These are phyloP conservation scores for Basidiobolus meristosporus DNA, from an alignment of 371 early-diverging fungal species.

Conservation along the genomic window DNA sequence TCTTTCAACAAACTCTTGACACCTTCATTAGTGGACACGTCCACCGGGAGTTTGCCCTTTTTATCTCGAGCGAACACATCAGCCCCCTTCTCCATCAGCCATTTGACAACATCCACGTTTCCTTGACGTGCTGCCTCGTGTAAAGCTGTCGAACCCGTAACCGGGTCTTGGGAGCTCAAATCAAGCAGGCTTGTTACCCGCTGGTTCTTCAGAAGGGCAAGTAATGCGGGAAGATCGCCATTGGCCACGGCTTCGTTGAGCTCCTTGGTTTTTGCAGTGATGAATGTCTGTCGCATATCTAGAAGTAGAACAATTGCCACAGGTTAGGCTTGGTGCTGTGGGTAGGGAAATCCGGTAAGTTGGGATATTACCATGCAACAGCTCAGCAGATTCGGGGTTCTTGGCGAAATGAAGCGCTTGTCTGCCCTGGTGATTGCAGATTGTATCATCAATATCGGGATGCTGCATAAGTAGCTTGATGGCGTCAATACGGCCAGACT, in stretches of 20 bases:
- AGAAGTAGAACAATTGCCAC: neutral
- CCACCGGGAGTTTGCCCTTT: constrained; percentile 33
- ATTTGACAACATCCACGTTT: constrained; percentile 32
- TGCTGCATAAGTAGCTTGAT: constrained; percentile 20
- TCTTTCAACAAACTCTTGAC: constrained; percentile 31
- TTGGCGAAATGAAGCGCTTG: constrained; percentile 13
- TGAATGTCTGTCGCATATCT: neutral
- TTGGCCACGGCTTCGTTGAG: neutral
- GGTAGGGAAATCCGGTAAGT: neutral
- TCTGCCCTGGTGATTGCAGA: constrained; percentile 16
- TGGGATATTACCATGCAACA: constrained; percentile 14
- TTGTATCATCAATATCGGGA: constrained; percentile 15
- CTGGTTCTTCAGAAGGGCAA: neutral
- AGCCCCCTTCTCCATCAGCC: constrained; percentile 44
- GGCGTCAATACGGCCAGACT: constrained; percentile 25
- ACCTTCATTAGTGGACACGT: constrained; percentile 22
- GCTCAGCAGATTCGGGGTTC: constrained; percentile 10
- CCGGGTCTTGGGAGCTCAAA: constrained; percentile 35
- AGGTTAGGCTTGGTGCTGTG: neutral
- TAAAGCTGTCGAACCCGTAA: constrained; percentile 31
- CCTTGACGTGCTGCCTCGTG: constrained; percentile 38
- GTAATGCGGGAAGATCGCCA: neutral
- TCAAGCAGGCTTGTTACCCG: constrained; percentile 14
- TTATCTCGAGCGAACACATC: constrained; percentile 46
- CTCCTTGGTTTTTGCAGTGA: neutral